A percentile compares a stretch with the other conserved stretches of the same genome.
phyloP scores from a whole-genome alignment of 352 stramenopile genomes.

The Phytophthora parvispora region DNA sequence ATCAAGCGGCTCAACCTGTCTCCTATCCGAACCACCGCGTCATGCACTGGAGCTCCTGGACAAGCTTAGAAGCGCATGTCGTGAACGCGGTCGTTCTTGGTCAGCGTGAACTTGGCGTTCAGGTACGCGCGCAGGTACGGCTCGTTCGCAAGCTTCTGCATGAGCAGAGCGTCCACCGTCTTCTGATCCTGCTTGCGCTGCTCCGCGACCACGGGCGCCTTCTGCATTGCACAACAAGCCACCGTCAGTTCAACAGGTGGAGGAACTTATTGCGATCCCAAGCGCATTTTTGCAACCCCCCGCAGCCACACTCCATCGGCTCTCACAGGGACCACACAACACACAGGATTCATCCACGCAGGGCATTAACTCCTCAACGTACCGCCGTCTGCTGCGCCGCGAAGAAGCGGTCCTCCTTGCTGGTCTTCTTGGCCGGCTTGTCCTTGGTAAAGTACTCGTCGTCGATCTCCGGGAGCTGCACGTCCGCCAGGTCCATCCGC shows the following conservation, averaged over 20 bases:
- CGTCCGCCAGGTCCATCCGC: conserved; percentile 95
- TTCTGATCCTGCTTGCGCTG: conserved; percentile 98
- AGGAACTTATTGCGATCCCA: conserved; percentile 73
- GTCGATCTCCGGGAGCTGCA: conserved; percentile 92
- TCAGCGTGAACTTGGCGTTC: conserved; percentile 98
- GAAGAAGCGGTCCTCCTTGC: conserved; percentile 95
- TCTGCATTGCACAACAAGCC: conserved; percentile 31
- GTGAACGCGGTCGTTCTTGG: conserved; percentile 98
- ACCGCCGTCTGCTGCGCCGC: conserved; percentile 55
- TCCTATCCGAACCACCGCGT: conserved; percentile 6
- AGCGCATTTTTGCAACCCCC: conserved; percentile 52
- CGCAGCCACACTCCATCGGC: conserved; percentile 2
- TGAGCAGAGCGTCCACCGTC: conserved; percentile 91
- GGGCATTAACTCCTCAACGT: conserved; percentile 31
- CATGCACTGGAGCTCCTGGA: neutral
- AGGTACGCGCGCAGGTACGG: conserved; percentile 98
- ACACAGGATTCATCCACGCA: conserved; percentile 14
- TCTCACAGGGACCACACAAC: conserved; percentile 25
- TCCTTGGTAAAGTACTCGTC: conserved; percentile 96
- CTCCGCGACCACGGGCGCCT: conserved; percentile 86
- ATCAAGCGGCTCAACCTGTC: conserved; percentile 10
- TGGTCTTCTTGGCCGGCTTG: conserved; percentile 69
- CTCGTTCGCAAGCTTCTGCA: conserved; percentile 70
- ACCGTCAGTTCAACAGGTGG: conserved; percentile 26
- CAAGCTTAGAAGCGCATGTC: conserved; percentile 97